These are phyloP conservation scores for Yamadazyma jaroonii DNA, from an alignment of 1,139 yeast genomes.

Conservation along the genomic window DNA sequence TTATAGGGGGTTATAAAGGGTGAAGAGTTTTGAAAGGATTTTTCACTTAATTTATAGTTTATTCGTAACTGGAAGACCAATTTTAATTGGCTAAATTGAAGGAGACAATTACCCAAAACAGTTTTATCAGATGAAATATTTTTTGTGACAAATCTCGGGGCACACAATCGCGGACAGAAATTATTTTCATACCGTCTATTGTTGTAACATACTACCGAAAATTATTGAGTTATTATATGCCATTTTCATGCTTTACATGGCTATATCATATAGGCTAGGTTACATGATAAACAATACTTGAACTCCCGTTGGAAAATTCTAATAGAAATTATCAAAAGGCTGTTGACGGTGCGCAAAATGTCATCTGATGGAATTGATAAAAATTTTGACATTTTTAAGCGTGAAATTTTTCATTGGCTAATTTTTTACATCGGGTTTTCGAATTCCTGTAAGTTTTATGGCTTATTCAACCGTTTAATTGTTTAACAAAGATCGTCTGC, in stretches of 20 bases:
- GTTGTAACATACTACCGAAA: no score
- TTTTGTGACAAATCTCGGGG: slow-evolving; percentile 1
- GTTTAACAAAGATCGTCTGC: no score
- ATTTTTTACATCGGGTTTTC: neutral
- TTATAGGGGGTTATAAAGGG: slow-evolving; percentile 10
- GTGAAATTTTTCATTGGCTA: neutral
- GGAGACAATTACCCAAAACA: slow-evolving; percentile 1
- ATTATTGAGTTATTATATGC: no score
- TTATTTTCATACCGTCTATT: neutral
- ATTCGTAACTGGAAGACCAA: neutral
- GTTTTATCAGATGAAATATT: slow-evolving; percentile 5
- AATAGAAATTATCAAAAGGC: neutral
- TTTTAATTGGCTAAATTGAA: neutral
- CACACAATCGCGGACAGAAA: neutral
- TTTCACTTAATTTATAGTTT: slow-evolving; percentile 2
- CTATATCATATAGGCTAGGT: no score
- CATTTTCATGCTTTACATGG: no score
- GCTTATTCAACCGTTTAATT: no score
- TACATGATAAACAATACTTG: no score
- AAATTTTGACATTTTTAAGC: neutral
- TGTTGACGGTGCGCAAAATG: neutral
- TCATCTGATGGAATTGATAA: slow-evolving; percentile 5
- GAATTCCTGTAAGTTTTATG: no score
- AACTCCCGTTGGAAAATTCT: no score
- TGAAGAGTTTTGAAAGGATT: slow-evolving; percentile 3